A percentile compares a stretch with the other conserved stretches of the same genome.
Evolutionary conservation across 768 basidiomycete species (phyloP).

Genomic region (Fomitopsis pulvina): DNA sequence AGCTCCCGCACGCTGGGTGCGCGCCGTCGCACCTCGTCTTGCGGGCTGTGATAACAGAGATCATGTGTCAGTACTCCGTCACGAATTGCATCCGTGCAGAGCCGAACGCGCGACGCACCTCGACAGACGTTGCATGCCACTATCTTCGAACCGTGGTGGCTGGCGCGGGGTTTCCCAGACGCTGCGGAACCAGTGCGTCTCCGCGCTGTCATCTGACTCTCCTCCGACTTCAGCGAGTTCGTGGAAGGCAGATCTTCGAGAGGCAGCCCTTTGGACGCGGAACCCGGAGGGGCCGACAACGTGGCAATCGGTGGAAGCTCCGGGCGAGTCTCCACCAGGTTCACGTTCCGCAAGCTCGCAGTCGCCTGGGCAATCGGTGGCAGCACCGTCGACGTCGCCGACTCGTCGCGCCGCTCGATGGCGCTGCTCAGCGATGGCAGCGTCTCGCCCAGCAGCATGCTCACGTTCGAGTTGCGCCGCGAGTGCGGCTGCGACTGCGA

Average conservation of each 20-base stretch:
- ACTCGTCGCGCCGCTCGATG: constrained; percentile 15
- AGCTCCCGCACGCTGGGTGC: constrained; percentile 81
- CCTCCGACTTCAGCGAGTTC: constrained; percentile 5
- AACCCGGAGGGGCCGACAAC: constrained; percentile 30
- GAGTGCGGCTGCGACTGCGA: constrained; percentile 17
- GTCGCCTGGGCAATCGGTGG: constrained; percentile 13
- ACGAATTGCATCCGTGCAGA: not conserved
- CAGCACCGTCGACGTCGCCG: constrained; percentile 9
- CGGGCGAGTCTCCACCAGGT: constrained; percentile 9
- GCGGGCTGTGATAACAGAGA: constrained; percentile 46
- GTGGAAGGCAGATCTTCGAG: constrained; percentile 38
- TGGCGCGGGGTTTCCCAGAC: constrained; percentile 49
- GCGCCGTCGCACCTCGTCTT: constrained; percentile 87
- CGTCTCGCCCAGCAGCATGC: constrained; percentile 20
- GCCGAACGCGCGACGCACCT: constrained; percentile 40
- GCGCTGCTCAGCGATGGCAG: constrained; percentile 18
- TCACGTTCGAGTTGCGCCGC: constrained; percentile 19
- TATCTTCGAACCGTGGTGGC: constrained; percentile 74
- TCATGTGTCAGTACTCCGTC: not conserved
- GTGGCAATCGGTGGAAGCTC: constrained; percentile 65
- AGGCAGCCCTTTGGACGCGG: constrained; percentile 47
- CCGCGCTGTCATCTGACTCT: constrained; percentile 38
- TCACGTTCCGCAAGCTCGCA: not conserved
- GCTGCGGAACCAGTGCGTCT: constrained; percentile 61
- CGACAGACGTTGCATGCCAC: constrained; percentile 88